Percentiles rank a stretch among this genome's conserved stretches.
Conservation (phyloP, 2,329 filamentous ascomycete genomes). For the Polytolypa hystricis region DNA sequence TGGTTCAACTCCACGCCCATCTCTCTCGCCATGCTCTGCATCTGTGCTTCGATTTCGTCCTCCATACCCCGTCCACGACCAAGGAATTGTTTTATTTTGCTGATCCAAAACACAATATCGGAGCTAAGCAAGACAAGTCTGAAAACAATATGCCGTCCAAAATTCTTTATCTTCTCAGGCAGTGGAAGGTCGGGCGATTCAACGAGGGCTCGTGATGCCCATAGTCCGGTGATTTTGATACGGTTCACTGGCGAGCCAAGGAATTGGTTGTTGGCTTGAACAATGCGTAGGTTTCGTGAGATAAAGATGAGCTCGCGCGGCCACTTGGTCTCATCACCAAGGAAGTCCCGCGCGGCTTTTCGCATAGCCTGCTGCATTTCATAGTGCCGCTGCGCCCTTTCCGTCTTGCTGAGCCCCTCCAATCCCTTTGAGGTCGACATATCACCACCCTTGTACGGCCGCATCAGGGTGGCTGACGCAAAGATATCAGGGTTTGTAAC, state of each 20-base stretch:
- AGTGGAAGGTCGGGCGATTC: conserved; percentile 57
- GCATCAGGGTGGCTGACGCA: conserved; percentile 77
- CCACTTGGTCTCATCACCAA: conserved; percentile 78
- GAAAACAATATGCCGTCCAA: conserved; percentile 72
- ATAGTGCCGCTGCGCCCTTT: conserved; percentile 52
- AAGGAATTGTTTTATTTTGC: conserved; percentile 64
- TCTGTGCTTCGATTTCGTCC: conserved; percentile 78
- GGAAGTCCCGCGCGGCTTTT: conserved; percentile 63
- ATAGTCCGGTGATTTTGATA: conserved; percentile 84
- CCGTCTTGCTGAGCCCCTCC: conserved; percentile 41
- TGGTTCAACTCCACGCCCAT: conserved; percentile 87
- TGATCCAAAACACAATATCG: conserved; percentile 75
- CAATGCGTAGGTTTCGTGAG: conserved; percentile 81
- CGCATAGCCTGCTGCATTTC: conserved; percentile 68
- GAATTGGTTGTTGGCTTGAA: conserved; percentile 87
- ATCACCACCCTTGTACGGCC: conserved; percentile 81
- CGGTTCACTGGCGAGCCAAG: conserved; percentile 80
- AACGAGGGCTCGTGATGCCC: conserved; percentile 76
- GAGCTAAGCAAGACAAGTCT: conserved; percentile 61
- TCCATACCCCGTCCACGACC: conserved; percentile 79
- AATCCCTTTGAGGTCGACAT: conserved; percentile 49
- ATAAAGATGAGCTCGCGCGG: conserved; percentile 88
- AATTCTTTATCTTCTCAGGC: conserved; percentile 54
- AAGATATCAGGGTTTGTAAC: conserved; percentile 84
- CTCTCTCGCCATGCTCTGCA: conserved; percentile 79